Conservation (phyloP, 257 asterid species). For the Jacaranda mimosifolia region DNA sequence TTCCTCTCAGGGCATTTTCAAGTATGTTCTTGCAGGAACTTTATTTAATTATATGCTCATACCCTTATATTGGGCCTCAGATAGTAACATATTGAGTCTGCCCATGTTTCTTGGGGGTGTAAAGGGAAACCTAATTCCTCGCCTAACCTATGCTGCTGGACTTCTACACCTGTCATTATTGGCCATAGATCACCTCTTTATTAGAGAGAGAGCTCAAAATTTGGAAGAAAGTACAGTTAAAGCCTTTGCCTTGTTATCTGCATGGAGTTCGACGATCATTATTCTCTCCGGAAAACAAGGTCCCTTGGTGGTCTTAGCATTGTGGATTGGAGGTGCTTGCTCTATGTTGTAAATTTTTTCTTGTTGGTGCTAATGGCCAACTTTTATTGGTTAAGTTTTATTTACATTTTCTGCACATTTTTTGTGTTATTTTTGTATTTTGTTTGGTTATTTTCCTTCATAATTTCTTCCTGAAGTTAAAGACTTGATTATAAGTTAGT, state of each 20-base stretch:
- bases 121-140: constrained; percentile 73
- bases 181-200: constrained; percentile 47
- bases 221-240: constrained; percentile 54
- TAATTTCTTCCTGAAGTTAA: not conserved
- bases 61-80: constrained; percentile 70
- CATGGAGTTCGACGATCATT: constrained; percentile 82
- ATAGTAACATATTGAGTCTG: constrained; percentile 51
- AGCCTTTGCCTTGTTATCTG: constrained; percentile 73
- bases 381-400: constrained; percentile 2
- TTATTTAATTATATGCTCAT: constrained; percentile 63
- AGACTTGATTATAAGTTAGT: not conserved
- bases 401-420: not conserved
- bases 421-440: constrained; percentile 2
- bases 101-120: constrained; percentile 41
- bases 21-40: constrained; percentile 64
- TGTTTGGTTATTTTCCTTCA: constrained; percentile 1
- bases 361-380: constrained; percentile 4
- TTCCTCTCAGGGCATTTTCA: constrained; percentile 59
- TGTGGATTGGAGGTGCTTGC: constrained; percentile 73
- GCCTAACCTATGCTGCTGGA: constrained; percentile 71
- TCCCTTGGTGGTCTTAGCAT: constrained; percentile 70
- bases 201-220: constrained; percentile 42
- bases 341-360: constrained; percentile 24
- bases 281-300: constrained; percentile 94
- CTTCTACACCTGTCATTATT: constrained; percentile 66